Evolutionary conservation across 1,139 yeast genomes (phyloP), one percentile per base, ranked within the genome.

Genomic region (Debaryomycetaceae sp.): DNA sequence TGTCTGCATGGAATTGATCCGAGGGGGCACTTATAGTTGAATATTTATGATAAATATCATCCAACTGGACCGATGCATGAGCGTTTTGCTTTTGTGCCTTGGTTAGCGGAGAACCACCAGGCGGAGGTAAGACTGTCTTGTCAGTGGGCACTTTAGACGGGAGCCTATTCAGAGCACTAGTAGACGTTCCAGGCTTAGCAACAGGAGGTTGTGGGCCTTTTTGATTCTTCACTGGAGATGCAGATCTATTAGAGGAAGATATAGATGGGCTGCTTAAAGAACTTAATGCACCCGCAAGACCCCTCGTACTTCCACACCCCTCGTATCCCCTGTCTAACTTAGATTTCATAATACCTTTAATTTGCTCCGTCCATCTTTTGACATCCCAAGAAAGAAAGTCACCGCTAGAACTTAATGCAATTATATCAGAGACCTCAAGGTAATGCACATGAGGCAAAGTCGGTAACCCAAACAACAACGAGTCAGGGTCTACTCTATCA

Each of bases 381-480:
- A 76, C 73, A 37, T 80, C 72, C 97, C 97, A 91, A 24, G 46
- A 45, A 18, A 65, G 51, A 43, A 54, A 61, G 37, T 56, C 65
- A n/a, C 53, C 44, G 22, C 49, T 44, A 6, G 46, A 41, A 3
- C 52, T 37, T 34, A 63, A 51, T 11, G 48, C 55, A n/a, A 43
- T 36, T 14, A 67, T 40, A 45, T 72, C 77, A 34, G 47, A 46
- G 18, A 65, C 51, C 44, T 69, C 72, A 41, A 91, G 70, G 61
- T 91, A 92, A 59, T 91, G 95, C 14, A 88, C 87, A 48, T 78
- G 79, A 0, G 98, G 98, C 47, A 91, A 71, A 2, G 92, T 87
- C 1, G 98, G 98, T 57, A 92, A 76, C 3, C 95, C 98, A 65
- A 89, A 92, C 43, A 92, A 71, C 42, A 92, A 67, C 5, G 96